Percentiles rank a stretch among this genome's conserved stretches.
Conservation (phyloP, 1,284 basidiomycete species). For the Mycena citricolor region DNA sequence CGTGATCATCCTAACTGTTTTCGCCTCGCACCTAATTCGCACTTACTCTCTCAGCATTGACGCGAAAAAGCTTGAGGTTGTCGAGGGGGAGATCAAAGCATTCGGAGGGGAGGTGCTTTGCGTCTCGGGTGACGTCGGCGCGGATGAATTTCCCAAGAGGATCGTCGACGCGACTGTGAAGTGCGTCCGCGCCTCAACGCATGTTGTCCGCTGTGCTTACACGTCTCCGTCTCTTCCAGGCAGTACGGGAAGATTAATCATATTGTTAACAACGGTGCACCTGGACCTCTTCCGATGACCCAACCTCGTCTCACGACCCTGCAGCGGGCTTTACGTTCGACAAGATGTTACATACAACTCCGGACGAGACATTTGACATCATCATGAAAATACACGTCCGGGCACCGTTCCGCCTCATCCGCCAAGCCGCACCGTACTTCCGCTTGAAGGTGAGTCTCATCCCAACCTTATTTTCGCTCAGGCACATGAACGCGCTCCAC, state of each 20-base stretch:
- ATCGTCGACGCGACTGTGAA: constrained; percentile 76
- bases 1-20: constrained; percentile 28
- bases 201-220: neutral
- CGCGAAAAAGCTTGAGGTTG: constrained; percentile 59
- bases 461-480: neutral
- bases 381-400: constrained; percentile 82
- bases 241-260: constrained; percentile 83
- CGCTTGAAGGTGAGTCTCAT: constrained; percentile 64
- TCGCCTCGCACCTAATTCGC: constrained; percentile 7
- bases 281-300: neutral
- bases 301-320: constrained; percentile 3
- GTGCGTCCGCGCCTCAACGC: constrained; percentile 41
- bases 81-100: constrained; percentile 74
- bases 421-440: constrained; percentile 84
- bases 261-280: constrained; percentile 79
- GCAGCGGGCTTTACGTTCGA: constrained; percentile 84
- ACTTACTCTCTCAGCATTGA: constrained; percentile 51
- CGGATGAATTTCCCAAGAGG: constrained; percentile 79
- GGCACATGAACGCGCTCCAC: neutral
- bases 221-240: constrained; percentile 35
- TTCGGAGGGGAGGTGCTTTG: constrained; percentile 73
- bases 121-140: constrained; percentile 75
- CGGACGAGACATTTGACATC: constrained; percentile 79
- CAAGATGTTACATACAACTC: constrained; percentile 86
- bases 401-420: constrained; percentile 83